Conservation (phyloP, 2,329 filamentous ascomycete species). For the Fusarium sp. region DNA sequence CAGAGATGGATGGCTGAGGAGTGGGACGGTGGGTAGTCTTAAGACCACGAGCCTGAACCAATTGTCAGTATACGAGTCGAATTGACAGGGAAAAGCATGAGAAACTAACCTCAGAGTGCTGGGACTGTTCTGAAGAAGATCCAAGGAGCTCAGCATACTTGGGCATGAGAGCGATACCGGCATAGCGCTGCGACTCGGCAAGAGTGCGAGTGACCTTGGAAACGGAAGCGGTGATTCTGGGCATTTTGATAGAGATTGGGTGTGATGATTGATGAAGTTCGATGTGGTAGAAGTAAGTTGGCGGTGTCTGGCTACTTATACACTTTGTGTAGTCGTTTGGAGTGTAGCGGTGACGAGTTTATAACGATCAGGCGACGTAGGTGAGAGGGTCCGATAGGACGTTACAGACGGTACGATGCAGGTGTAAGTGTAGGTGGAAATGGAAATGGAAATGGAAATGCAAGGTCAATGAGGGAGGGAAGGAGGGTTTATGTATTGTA, state of each 20-base stretch:
- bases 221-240: slow-evolving; percentile 62
- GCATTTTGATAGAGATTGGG: slow-evolving; percentile 52
- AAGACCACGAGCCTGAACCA: slow-evolving; percentile 55
- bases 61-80: slow-evolving; percentile 22
- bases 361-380: slow-evolving; percentile 29
- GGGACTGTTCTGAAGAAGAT: slow-evolving; percentile 45
- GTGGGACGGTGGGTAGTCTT: slow-evolving; percentile 62
- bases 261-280: background rate
- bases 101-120: slow-evolving; percentile 56
- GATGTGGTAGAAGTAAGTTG: slow-evolving; percentile 5
- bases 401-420: slow-evolving; percentile 8
- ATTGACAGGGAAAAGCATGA: background rate
- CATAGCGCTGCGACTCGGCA: slow-evolving; percentile 56
- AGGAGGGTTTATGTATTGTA: slow-evolving; percentile 34
- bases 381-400: slow-evolving; percentile 4
- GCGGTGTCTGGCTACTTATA: slow-evolving; percentile 36
- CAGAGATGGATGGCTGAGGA: slow-evolving; percentile 57
- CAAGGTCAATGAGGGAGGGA: slow-evolving; percentile 24
- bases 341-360: slow-evolving; percentile 32
- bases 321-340: slow-evolving; percentile 6
- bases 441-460: background rate
- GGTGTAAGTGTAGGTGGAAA: slow-evolving; percentile 21
- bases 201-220: slow-evolving; percentile 62
- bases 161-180: slow-evolving; percentile 57
- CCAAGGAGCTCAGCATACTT: slow-evolving; percentile 61